Evolutionary conservation across 2,329 filamentous ascomycete species (phyloP).

Genomic region (Fusarium stilboides): DNA sequence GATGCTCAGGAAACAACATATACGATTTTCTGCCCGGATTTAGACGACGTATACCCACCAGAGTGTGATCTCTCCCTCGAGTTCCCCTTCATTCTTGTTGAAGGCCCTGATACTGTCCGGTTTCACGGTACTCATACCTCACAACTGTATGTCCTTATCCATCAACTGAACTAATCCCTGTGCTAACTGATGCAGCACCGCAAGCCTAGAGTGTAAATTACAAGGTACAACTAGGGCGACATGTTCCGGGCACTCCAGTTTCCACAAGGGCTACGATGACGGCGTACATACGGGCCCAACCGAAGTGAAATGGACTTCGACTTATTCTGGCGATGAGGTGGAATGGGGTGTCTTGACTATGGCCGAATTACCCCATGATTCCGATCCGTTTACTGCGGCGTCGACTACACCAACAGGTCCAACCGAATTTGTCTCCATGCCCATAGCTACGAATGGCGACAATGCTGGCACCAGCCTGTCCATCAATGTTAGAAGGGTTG

Average conservation of each 20-base stretch:
- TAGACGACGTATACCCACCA: conserved; percentile 57
- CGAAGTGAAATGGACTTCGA: conserved; percentile 62
- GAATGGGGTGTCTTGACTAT: conserved; percentile 63
- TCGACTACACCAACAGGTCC: conserved; percentile 35
- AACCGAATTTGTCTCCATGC: conserved; percentile 33
- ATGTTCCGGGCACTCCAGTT: conserved; percentile 65
- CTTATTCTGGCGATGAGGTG: conserved; percentile 59
- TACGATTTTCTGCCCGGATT: conserved; percentile 64
- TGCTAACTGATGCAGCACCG: conserved; percentile 55
- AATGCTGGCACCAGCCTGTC: conserved; percentile 3
- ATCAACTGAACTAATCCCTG: background rate
- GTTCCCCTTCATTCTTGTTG: conserved; percentile 64
- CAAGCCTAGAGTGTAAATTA: conserved; percentile 61
- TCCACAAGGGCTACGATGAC: conserved; percentile 57
- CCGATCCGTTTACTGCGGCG: conserved; percentile 47
- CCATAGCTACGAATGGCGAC: conserved; percentile 33
- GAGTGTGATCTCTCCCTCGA: conserved; percentile 62
- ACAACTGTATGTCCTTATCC: conserved; percentile 56
- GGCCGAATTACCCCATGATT: conserved; percentile 54
- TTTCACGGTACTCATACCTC: conserved; percentile 62
- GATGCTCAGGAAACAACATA: conserved; percentile 59
- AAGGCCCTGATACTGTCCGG: conserved; percentile 61
- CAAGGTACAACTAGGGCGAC: conserved; percentile 61
- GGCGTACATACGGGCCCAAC: conserved; percentile 60
- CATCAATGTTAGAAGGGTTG: background rate